Evolutionary conservation across 2,329 filamentous ascomycete species (phyloP).

Genomic region (Aspergillus sojae): DNA sequence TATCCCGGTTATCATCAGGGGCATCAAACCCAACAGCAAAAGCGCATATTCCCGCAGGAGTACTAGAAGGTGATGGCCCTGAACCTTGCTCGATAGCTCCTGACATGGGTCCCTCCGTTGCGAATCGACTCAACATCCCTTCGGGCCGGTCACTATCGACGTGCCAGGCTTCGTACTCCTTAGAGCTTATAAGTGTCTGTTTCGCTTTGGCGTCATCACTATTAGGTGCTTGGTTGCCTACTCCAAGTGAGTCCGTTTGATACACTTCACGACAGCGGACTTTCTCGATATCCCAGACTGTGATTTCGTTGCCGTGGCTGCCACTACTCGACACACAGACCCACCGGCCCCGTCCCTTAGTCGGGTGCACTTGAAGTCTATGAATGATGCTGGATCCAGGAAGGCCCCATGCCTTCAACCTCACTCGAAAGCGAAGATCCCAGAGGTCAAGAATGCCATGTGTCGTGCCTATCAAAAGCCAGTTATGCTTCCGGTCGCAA

Average conservation of each 20-base stretch:
- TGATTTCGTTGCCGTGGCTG: slow-evolving; percentile 78
- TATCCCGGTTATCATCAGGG: slow-evolving; percentile 62
- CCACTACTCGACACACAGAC: slow-evolving; percentile 88
- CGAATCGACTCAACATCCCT: slow-evolving; percentile 83
- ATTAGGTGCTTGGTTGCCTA: slow-evolving; percentile 41
- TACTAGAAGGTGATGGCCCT: slow-evolving; percentile 18
- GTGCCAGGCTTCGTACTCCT: slow-evolving; percentile 79
- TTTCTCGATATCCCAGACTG: slow-evolving; percentile 94
- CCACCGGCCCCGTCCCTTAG: slow-evolving; percentile 76
- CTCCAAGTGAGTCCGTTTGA: slow-evolving; percentile 54
- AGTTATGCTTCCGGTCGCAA: slow-evolving; percentile 81
- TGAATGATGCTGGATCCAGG: slow-evolving; percentile 79
- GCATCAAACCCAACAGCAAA: slow-evolving; percentile 73
- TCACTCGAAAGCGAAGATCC: slow-evolving; percentile 93
- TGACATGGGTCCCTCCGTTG: slow-evolving; percentile 48
- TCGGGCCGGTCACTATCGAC: slow-evolving; percentile 88
- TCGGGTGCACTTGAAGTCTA: slow-evolving; percentile 76
- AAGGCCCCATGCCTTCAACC: slow-evolving; percentile 85
- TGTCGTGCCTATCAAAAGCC: slow-evolving; percentile 87
- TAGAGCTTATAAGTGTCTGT: slow-evolving; percentile 36
- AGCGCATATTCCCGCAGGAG: slow-evolving; percentile 64
- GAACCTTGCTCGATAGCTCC: slow-evolving; percentile 61
- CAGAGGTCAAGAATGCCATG: slow-evolving; percentile 92
- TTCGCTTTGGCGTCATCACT: slow-evolving; percentile 30
- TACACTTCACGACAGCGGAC: slow-evolving; percentile 87